These are phyloP conservation scores for Backusella parvicylindrica DNA, from an alignment of 192 early-diverging fungal species.

Conservation along the genomic window DNA sequence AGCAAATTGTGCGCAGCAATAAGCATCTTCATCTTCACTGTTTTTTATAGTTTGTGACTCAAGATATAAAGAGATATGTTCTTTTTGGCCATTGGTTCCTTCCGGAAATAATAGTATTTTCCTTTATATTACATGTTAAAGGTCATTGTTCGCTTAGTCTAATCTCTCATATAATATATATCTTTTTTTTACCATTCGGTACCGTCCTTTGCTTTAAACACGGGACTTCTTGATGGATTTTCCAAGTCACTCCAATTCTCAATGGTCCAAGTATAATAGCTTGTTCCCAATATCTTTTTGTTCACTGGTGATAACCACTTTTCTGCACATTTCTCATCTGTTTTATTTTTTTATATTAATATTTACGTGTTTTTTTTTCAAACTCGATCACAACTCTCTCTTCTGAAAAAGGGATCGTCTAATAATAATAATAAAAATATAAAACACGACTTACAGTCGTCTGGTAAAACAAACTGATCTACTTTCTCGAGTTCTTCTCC, in stretches of 20 bases:
- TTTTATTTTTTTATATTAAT: background rate
- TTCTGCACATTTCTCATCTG: background rate
- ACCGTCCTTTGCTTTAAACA: background rate
- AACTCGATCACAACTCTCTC: background rate
- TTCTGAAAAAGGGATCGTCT: background rate
- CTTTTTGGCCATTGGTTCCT: slow-evolving; percentile 65
- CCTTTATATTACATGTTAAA: slow-evolving; percentile 44
- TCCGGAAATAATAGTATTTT: slow-evolving; percentile 86
- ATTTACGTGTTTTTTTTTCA: background rate
- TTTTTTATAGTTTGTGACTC: slow-evolving; percentile 63
- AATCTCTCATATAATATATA: too few species aligned
- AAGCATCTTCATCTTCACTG: slow-evolving; percentile 60
- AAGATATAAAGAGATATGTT: slow-evolving; percentile 77
- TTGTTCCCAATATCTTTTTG: background rate
- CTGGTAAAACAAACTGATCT: background rate
- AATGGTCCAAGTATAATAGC: background rate
- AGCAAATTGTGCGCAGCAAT: slow-evolving; percentile 80
- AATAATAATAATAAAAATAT: background rate
- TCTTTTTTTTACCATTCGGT: background rate
- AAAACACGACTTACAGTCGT: slow-evolving; percentile 5
- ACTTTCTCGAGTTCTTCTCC: background rate
- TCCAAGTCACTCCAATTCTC: background rate
- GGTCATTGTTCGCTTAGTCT: background rate
- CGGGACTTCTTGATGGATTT: background rate
- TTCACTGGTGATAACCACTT: background rate